Conservation (phyloP, 176 grass and related monocot genomes). For the Canna indica region DNA sequence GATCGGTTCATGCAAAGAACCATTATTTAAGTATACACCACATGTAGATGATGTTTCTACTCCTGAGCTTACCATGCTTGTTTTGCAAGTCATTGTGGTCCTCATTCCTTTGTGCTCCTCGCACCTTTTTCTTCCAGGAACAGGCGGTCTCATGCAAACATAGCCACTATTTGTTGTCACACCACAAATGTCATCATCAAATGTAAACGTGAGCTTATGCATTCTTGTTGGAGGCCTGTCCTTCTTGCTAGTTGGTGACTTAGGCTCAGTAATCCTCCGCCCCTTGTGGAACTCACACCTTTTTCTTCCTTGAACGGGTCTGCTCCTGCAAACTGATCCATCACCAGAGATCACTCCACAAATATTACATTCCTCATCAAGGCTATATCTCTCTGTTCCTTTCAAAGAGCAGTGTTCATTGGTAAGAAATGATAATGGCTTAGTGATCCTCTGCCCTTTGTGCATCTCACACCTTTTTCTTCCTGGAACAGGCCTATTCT, state of each 20-base stretch:
- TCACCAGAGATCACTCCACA: slow-evolving; percentile 14
- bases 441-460: slow-evolving; percentile 41
- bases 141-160: slow-evolving; percentile 14
- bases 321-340: slow-evolving; percentile 12
- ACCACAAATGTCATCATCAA: slow-evolving; percentile 9
- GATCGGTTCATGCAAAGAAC: slow-evolving; percentile 36
- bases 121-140: slow-evolving; percentile 26
- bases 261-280: background rate
- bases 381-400: background rate
- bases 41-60: slow-evolving; percentile 27
- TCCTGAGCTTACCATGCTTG: slow-evolving; percentile 15
- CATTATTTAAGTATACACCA: slow-evolving; percentile 30
- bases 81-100: slow-evolving; percentile 9
- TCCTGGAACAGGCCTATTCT: slow-evolving; percentile 38
- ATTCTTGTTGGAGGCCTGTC: background rate
- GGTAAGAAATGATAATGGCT: background rate
- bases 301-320: slow-evolving; percentile 44
- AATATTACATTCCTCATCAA: background rate
- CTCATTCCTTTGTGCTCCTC: slow-evolving; percentile 29
- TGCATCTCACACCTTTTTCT: slow-evolving; percentile 85
- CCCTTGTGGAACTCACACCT: slow-evolving; percentile 81
- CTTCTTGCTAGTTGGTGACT: background rate
- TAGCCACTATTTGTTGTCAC: background rate
- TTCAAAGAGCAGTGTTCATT: background rate
- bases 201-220: background rate